Evolutionary conservation across 2,329 filamentous ascomycete genomes (phyloP), one percentile per base, ranked within the genome.

Genomic region (Sporothrix protearum): DNA sequence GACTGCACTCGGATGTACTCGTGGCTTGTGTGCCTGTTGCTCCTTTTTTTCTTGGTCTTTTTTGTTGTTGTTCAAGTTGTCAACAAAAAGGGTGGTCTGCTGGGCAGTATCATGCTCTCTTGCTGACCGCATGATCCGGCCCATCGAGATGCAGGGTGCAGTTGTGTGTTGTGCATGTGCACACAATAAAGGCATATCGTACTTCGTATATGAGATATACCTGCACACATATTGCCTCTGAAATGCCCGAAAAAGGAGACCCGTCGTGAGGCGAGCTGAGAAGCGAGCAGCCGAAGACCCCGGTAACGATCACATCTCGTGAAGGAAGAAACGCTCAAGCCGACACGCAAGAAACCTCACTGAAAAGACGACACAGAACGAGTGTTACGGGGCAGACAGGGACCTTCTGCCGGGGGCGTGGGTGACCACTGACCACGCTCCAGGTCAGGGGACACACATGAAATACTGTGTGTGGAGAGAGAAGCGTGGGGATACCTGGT

Each of bases 401-500:
- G 49, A 55, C 66, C 19, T 55, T 30, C 30, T 25, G 45, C 45
- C 42, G 64, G 45, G 45, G 36, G 5, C 28, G 9, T 49, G 42
- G 28, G 63, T 33, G 63, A 49, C 63, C 63, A 33, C n/a, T n/a
- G n/a, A n/a, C n/a, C n/a, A 16, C 53, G 2, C 19, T n/a, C 39
- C 12, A 42, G 33, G 66, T 8, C 66, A 55, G 66, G 47, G 42
- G 22, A 47, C 7, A 28, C 19, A 30, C 4, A 51, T 47, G 14
- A 47, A 47, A 14, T 19, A 19, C 42, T 36, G 14, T 42, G 39
- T 42, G 39, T 57, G 49, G 49, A 53, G 49, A 45, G 49, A 45
- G 45, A 28, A 55, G 66, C 66, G 66, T 68, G 66, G 66, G 66
- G 66, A 68, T 45, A 66, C 39, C n/a, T 30, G 39, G 22, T 42